Evolutionary conservation across 2,329 filamentous ascomycete species (phyloP).

Genomic region (Aspergillus jensenii): DNA sequence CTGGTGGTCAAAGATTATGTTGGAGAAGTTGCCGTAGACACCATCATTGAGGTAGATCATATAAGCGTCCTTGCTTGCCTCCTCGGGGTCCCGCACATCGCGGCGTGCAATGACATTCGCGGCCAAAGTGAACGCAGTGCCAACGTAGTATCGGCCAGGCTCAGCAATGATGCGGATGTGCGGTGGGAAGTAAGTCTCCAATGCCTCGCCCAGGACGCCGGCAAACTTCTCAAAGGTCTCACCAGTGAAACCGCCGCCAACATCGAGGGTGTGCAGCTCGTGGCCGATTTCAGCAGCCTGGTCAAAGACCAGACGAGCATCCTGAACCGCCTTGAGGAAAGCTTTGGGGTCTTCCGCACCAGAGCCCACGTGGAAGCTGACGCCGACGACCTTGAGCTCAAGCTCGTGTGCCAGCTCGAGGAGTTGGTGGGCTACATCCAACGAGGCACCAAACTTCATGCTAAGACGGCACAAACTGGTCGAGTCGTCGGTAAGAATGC

Average conservation of each 20-base stretch:
- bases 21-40: slow-evolving; percentile 97
- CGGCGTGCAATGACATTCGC: slow-evolving; percentile 95
- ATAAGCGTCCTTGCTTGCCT: slow-evolving; percentile 59
- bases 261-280: slow-evolving; percentile 81
- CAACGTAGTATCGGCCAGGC: slow-evolving; percentile 94
- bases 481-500: slow-evolving; percentile 95
- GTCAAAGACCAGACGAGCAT: slow-evolving; percentile 86
- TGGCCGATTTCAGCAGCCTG: slow-evolving; percentile 76
- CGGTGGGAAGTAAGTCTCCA: slow-evolving; percentile 86
- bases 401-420: slow-evolving; percentile 78
- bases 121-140: slow-evolving; percentile 88
- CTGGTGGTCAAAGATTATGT: slow-evolving; percentile 99
- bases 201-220: slow-evolving; percentile 70
- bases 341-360: slow-evolving; percentile 91
- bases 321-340: slow-evolving; percentile 85
- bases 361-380: slow-evolving; percentile 97
- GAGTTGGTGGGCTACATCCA: slow-evolving; percentile 76
- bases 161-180: slow-evolving; percentile 88
- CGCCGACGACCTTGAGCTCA: slow-evolving; percentile 86
- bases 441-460: slow-evolving; percentile 92
- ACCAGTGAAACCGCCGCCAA: slow-evolving; percentile 88
- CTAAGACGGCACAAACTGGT: slow-evolving; percentile 91
- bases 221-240: slow-evolving; percentile 94
- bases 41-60: slow-evolving; percentile 99
- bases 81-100: slow-evolving; percentile 70